Percentiles rank a stretch among this genome's conserved stretches.
These are phyloP conservation scores for Davidsoniella australis DNA, from an alignment of 2,329 filamentous ascomycete genomes.

Conservation along the genomic window DNA sequence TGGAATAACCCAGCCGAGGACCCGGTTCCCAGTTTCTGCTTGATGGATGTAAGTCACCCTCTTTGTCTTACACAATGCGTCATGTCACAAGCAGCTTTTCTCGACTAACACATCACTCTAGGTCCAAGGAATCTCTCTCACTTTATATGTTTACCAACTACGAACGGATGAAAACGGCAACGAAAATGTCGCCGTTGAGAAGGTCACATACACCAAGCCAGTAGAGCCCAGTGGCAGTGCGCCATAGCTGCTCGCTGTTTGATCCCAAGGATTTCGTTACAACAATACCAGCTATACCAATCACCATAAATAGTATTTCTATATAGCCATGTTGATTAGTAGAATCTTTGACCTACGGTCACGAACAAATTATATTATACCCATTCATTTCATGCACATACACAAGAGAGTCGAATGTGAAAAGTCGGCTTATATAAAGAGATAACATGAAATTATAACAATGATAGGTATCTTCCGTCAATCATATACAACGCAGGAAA, in stretches of 20 bases:
- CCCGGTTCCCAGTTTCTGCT: slow-evolving; percentile 76
- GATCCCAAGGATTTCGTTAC: not conserved
- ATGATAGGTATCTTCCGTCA: slow-evolving; percentile 9
- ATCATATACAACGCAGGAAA: slow-evolving; percentile 6
- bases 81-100: not conserved
- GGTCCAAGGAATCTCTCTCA: slow-evolving; percentile 92
- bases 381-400: slow-evolving; percentile 7
- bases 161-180: slow-evolving; percentile 60
- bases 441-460: slow-evolving; percentile 6
- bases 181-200: slow-evolving; percentile 69
- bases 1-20: slow-evolving; percentile 48
- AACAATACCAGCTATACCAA: not conserved
- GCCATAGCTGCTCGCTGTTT: slow-evolving; percentile 22
- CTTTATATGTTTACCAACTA: slow-evolving; percentile 84
- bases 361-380: slow-evolving; percentile 9
- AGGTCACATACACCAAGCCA: slow-evolving; percentile 71
- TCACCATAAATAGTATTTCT: slow-evolving; percentile 16
- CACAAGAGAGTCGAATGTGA: not conserved
- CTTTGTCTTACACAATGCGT: not conserved
- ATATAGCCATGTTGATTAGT: slow-evolving; percentile 8
- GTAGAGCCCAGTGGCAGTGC: slow-evolving; percentile 38
- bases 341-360: not conserved
- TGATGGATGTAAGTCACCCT: slow-evolving; percentile 78
- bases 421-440: not conserved
- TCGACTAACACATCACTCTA: slow-evolving; percentile 20